Evolutionary conservation across 345 rosid genomes (phyloP), one percentile per base, ranked within the genome.

Genomic region (Eucalyptus regnans): DNA sequence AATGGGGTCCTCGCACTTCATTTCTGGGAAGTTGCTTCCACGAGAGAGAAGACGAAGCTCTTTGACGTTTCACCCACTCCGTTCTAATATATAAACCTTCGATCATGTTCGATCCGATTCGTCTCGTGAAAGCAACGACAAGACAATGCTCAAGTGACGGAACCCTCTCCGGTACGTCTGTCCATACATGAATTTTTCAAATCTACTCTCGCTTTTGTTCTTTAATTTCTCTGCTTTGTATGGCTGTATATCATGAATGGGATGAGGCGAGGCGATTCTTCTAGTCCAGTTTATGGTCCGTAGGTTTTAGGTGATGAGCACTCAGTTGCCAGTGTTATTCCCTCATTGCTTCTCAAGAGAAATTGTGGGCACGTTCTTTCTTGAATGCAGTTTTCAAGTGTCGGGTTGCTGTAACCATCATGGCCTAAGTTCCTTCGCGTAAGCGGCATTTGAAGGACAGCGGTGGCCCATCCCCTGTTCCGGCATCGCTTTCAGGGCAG

Each of bases 361-460:
- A 76, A 76, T 20, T 76, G 83, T 41, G 15, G 83, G 83, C 15
- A 37, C 43, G 15, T 76, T 76, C 25, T 37, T 17, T 41, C 48
- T 76, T 76, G 83, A 76, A 5, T 37, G 84, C 1, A 76, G 29
- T 20, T 76, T 41, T 76, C 29, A 12, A 20, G 48, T 76, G 71
- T 23, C 56, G 14, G 13, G 31, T 37, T 6, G 7, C 31, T 43
- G 15, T 54, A 41, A 16, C 58, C 23, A 33, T 81, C 80, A 89
- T 91, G 92, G 90, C 92, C 44, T 91, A 89, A 62, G 86, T 91
- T 83, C 91, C 92, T 52, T 91, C 92, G 37, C 92, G 89, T 86
- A 90, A 88, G 89, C 54, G 90, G 37, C 79, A 79, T 33, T 89
- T 88, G 8, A 89, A 88, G 62, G 92, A 48, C 20, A n/a, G 54